phyloP scores from a whole-genome alignment of 2,329 filamentous ascomycete species.

The Penicillium freii region DNA sequence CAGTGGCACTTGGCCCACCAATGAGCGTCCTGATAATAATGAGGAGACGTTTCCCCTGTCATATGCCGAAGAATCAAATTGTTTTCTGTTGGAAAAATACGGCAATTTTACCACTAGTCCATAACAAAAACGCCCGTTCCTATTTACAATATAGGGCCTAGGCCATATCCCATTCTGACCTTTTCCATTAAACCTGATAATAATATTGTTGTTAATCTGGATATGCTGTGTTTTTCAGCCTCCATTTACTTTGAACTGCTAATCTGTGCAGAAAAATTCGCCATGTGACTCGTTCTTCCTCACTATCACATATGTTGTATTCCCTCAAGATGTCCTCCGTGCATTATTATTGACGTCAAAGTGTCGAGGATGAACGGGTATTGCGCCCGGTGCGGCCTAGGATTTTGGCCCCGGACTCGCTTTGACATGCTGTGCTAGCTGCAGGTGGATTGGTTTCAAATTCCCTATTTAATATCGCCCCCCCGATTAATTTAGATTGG shows the following conservation, averaged over 20 bases:
- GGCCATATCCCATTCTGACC: too few species aligned
- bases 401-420: neutral
- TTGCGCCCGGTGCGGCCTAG: neutral
- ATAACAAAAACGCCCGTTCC: too few species aligned
- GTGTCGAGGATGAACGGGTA: neutral
- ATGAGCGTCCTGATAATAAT: neutral
- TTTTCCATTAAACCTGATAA: too few species aligned
- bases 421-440: neutral
- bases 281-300: neutral
- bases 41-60: neutral
- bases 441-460: neutral
- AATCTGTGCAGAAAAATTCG: neutral
- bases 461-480: neutral
- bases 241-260: neutral
- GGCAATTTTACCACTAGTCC: too few species aligned
- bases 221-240: neutral
- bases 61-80: neutral
- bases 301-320: too few species aligned
- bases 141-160: too few species aligned
- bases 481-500: too few species aligned
- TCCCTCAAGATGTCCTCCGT: too few species aligned
- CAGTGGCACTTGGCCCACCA: neutral
- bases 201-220: neutral
- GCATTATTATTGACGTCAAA: neutral
- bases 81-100: too few species aligned